These are phyloP conservation scores for Steccherinum ochraceum DNA, from an alignment of 768 basidiomycete genomes.

Conservation along the genomic window DNA sequence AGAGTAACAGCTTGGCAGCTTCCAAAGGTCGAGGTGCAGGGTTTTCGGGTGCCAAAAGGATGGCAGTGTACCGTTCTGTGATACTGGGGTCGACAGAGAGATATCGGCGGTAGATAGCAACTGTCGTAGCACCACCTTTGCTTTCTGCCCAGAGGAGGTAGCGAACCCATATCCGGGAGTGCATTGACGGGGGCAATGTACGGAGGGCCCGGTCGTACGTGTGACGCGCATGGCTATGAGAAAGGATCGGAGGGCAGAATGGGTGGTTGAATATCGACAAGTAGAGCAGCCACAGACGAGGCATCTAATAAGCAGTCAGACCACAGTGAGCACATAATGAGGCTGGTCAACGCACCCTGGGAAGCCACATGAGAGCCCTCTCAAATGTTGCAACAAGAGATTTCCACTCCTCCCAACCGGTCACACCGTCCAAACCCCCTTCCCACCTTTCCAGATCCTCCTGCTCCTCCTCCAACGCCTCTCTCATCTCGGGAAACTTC, in stretches of 20 bases:
- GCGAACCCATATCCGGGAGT: conserved; percentile 86
- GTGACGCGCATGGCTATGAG: conserved; percentile 85
- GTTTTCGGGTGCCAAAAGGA: conserved; percentile 56
- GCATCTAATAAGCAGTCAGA: conserved; percentile 50
- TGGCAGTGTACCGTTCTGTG: conserved; percentile 70
- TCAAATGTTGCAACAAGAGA: conserved; percentile 83
- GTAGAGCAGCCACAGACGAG: conserved; percentile 92
- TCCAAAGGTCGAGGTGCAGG: conserved; percentile 77
- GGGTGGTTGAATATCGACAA: conserved; percentile 87
- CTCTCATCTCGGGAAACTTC: conserved; percentile 88
- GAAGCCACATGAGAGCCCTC: conserved; percentile 90
- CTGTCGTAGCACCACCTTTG: conserved; percentile 72
- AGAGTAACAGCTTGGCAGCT: conserved; percentile 86
- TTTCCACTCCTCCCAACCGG: conserved; percentile 98
- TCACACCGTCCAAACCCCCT: conserved; percentile 74
- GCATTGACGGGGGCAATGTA: conserved; percentile 88
- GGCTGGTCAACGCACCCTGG: conserved; percentile 52
- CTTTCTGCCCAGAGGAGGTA: conserved; percentile 91
- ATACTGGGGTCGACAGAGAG: conserved; percentile 74
- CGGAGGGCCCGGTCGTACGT: conserved; percentile 94
- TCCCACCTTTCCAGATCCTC: conserved; percentile 83
- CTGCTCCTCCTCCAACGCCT: conserved; percentile 80
- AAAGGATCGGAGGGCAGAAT: conserved; percentile 75
- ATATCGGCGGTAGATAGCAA: conserved; percentile 84
- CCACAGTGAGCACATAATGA: conserved; percentile 3